These are phyloP conservation scores for Perilla frutescens DNA, from an alignment of 257 asterid species.

Conservation along the genomic window DNA sequence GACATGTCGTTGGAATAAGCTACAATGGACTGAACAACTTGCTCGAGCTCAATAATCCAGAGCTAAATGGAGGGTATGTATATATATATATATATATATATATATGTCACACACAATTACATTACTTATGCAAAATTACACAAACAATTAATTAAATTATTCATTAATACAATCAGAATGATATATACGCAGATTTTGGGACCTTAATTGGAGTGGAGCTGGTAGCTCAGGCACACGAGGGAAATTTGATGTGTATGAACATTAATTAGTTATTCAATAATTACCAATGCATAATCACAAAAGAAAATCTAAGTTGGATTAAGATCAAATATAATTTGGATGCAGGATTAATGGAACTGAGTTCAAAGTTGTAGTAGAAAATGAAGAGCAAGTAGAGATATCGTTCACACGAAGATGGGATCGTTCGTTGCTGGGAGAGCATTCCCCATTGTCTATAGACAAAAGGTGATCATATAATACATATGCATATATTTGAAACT, in stretches of 20 bases:
- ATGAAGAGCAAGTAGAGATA: slow-evolving; percentile 58
- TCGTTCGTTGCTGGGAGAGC: slow-evolving; percentile 39
- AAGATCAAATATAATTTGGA: neutral
- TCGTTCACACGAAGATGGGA: slow-evolving; percentile 63
- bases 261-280: neutral
- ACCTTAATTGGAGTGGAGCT: slow-evolving; percentile 67
- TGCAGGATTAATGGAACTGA: slow-evolving; percentile 50
- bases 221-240: slow-evolving; percentile 58
- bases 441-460: slow-evolving; percentile 53
- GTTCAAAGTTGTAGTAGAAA: slow-evolving; percentile 49
- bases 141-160: neutral
- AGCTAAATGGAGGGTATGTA: slow-evolving; percentile 68
- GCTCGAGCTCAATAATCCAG: slow-evolving; percentile 53
- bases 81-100: neutral
- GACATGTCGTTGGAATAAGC: slow-evolving; percentile 44
- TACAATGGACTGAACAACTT: slow-evolving; percentile 57
- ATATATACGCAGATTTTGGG: slow-evolving; percentile 56
- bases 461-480: slow-evolving; percentile 46
- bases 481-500: neutral
- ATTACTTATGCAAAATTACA: neutral
- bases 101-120: neutral
- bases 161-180: neutral
- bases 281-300: no score
- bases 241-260: slow-evolving; percentile 42
- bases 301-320: no score